These are phyloP conservation scores for Domatiomyces globalis DNA, from an alignment of 2,329 filamentous ascomycete genomes.

Conservation along the genomic window DNA sequence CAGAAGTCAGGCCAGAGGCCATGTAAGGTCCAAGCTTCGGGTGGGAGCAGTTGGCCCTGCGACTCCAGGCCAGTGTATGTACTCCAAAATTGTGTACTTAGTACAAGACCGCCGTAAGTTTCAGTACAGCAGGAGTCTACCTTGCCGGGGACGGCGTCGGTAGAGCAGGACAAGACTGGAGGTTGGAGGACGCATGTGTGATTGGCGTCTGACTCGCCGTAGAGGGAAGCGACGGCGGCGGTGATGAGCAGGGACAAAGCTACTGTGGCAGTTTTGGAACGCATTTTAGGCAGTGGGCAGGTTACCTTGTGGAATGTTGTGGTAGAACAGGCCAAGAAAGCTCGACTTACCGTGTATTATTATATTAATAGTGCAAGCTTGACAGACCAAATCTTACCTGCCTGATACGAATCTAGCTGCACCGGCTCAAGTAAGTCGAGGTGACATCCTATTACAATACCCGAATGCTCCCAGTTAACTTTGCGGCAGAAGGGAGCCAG, in stretches of 20 bases:
- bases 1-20: conserved; percentile 44
- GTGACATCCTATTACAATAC: not conserved
- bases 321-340: not conserved
- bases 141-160: conserved; percentile 27
- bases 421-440: not conserved
- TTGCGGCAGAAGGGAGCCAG: not conserved
- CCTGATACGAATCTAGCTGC: not conserved
- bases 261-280: not conserved
- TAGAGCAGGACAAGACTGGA: conserved; percentile 36
- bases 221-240: conserved; percentile 21
- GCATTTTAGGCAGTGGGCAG: not conserved
- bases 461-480: not conserved
- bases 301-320: not conserved
- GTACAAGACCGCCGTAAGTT: conserved; percentile 49
- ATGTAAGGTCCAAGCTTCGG: conserved; percentile 45
- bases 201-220: conserved; percentile 38
- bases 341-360: not conserved
- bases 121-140: conserved; percentile 52
- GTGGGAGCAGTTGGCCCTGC: conserved; percentile 44
- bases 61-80: conserved; percentile 48
- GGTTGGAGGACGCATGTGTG: conserved; percentile 40
- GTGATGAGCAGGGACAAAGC: not conserved
- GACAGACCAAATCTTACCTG: not conserved
- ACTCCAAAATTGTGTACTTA: conserved; percentile 52
- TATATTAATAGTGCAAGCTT: not conserved